Base-by-base conservation (phyloP, 1,139 yeast species). In the Pichia sp. region DNA sequence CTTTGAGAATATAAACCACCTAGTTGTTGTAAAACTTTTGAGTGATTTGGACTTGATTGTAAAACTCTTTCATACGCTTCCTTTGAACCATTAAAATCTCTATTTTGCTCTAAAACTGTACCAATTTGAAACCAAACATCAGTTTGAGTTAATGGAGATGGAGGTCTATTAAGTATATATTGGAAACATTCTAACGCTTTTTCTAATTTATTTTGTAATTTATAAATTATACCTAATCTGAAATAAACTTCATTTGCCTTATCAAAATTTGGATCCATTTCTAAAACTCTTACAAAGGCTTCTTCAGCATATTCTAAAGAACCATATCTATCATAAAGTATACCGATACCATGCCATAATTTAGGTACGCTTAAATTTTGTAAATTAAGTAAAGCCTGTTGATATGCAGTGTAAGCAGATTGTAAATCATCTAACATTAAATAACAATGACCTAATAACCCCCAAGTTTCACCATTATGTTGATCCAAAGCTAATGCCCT, bases 101-200 rank as follows among this genome's bases (percentile, higher is more conserved):
- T 85, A 70, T 88, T 95, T 65, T 88, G 96, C 68, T 93, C 99
- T 63, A 93, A 79, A 1, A 93, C 98, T 42, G 90, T 87, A 46
- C 99, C 99, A 60, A 93, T 87, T 70, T 93, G 99, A 73, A 93
- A 93, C 98, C 98, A 93, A 52, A 93, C 95, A 67, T 93, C 99
- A 47, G 96, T 91, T 67, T 90, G 96, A 45, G 97, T 91, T 60
- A 93, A 74, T 1, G 99, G 99, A 52, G 88, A 86, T 1, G 99
- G 99, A 1, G 99, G 99, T 68, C 84, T 87, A 53, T 84, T 77
- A 60, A 93, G 73, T 59, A 93, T 93, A 69, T 91, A 93, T 67
- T 89, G 86, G 76, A 93, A 93, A 67, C 98, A 93, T 68, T 90
- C 97, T 56, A 93, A 75, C 5, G 96, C 95, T 65, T 85, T 87